phyloP scores from a whole-genome alignment of 106 monocot species.

The Narthecium ossifragum region DNA sequence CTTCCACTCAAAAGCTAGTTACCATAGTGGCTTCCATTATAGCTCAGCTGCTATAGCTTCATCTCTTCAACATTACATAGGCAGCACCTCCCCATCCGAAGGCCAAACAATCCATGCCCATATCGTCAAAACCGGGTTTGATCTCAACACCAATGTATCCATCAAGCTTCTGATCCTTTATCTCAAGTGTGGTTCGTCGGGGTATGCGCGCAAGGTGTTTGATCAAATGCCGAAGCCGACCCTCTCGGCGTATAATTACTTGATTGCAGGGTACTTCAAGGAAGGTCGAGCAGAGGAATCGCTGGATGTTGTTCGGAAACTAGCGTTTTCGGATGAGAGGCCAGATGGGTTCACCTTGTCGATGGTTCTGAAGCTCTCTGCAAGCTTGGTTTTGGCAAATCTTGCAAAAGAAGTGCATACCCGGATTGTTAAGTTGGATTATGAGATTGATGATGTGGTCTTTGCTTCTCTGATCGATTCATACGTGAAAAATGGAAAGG shows the following conservation, averaged over 20 bases:
- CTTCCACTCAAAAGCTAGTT: too few species aligned
- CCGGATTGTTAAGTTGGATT: conserved; percentile 37
- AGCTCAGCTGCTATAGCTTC: conserved; percentile 21
- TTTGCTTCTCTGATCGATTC: conserved; percentile 67
- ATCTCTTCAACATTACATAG: conserved; percentile 48
- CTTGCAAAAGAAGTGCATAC: conserved; percentile 49
- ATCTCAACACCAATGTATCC: conserved; percentile 32
- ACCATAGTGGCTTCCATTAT: background rate
- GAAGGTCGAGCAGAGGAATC: conserved; percentile 21
- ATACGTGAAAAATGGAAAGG: conserved; percentile 64
- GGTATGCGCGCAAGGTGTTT: conserved; percentile 66
- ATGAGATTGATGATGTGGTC: conserved; percentile 49
- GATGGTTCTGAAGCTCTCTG: conserved; percentile 71
- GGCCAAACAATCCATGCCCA: conserved; percentile 41
- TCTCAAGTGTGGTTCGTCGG: conserved; percentile 42
- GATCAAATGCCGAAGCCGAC: conserved; percentile 61
- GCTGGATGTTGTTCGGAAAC: conserved; percentile 34
- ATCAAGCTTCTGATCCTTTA: conserved; percentile 76
- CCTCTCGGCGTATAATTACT: conserved; percentile 62
- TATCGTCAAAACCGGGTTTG: conserved; percentile 37
- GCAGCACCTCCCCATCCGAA: conserved; percentile 35
- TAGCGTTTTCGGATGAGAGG: conserved; percentile 33
- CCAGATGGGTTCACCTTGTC: conserved; percentile 77
- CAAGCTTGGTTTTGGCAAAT: conserved; percentile 6
- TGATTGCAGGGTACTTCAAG: conserved; percentile 68